Evolutionary conservation across 352 stramenopile genomes (phyloP).

Genomic region (Pythium inflatum): DNA sequence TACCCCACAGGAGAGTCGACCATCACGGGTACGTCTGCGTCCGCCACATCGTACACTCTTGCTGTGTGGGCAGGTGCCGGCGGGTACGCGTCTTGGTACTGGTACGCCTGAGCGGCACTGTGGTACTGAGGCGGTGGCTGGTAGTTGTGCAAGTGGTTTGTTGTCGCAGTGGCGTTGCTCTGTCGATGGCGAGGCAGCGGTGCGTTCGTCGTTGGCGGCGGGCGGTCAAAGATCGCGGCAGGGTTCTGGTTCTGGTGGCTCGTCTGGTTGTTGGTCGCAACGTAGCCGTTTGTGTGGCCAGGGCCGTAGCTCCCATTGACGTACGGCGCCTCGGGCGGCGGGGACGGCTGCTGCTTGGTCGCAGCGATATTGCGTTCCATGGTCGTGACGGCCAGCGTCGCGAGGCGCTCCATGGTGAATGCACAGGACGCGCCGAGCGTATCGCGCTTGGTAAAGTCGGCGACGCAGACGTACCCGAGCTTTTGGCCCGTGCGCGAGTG

Average conservation of each 20-base stretch:
- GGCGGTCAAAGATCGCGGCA: conserved; percentile 52
- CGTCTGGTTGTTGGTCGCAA: conserved; percentile 31
- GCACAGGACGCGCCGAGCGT: conserved; percentile 70
- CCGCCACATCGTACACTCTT: conserved; percentile 30
- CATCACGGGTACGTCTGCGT: conserved; percentile 23
- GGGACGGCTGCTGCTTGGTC: conserved; percentile 30
- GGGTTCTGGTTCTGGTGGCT: conserved; percentile 35
- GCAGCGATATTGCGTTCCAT: conserved; percentile 66
- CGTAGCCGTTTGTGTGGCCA: too few relatives aligned
- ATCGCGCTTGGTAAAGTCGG: conserved; percentile 76
- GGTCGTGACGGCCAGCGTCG: conserved; percentile 73
- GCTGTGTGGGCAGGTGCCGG: conserved; percentile 14
- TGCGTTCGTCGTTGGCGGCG: background rate
- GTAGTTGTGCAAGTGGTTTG: conserved; percentile 10
- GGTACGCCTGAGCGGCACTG: conserved; percentile 29
- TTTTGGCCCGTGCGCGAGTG: conserved; percentile 72
- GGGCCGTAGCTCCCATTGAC: conserved; percentile 20
- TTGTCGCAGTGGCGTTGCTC: conserved; percentile 20
- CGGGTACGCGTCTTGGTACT: conserved; percentile 32
- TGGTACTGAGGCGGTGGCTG: conserved; percentile 28
- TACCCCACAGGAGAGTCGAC: conserved; percentile 28
- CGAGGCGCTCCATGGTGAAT: conserved; percentile 82
- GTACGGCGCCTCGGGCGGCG: conserved; percentile 19
- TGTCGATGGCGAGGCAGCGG: conserved; percentile 30
- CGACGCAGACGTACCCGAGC: conserved; percentile 79